Percentiles rank a stretch among this genome's conserved stretches.
Conservation (phyloP, 2,329 filamentous ascomycete species). For the Plectosphaerella sp. region DNA sequence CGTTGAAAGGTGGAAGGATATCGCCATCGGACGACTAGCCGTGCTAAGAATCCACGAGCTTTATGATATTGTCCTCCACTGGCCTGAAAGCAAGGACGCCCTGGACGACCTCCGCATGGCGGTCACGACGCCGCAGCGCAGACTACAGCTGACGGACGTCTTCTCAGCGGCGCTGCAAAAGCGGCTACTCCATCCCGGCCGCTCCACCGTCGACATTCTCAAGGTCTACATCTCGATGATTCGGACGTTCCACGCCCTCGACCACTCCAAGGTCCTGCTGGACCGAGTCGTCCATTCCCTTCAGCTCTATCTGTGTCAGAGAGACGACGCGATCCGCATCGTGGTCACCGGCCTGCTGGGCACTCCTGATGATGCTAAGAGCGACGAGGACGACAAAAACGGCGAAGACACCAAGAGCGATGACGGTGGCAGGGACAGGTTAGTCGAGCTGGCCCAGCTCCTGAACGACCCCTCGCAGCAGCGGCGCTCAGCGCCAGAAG, state of each 20-base stretch:
- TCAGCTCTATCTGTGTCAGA: constrained; percentile 70
- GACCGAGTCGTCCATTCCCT: constrained; percentile 70
- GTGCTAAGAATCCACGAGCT: constrained; percentile 65
- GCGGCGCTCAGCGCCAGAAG: constrained; percentile 47
- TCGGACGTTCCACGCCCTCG: constrained; percentile 68
- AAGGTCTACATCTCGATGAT: constrained; percentile 78
- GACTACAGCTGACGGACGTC: constrained; percentile 63
- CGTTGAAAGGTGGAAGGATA: constrained; percentile 66
- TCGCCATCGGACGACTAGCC: constrained; percentile 64
- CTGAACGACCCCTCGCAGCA: constrained; percentile 58
- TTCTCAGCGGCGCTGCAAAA: constrained; percentile 64
- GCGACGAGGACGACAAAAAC: constrained; percentile 34
- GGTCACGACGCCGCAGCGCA: constrained; percentile 63
- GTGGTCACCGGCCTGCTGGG: constrained; percentile 72
- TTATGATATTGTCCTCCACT: constrained; percentile 74
- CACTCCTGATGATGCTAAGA: constrained; percentile 44
- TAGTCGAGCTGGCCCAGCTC: constrained; percentile 63
- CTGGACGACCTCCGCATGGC: constrained; percentile 70
- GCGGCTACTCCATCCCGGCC: constrained; percentile 68
- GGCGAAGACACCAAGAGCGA: constrained; percentile 34
- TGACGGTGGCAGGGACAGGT: constrained; percentile 26
- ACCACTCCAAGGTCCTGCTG: constrained; percentile 72
- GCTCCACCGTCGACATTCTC: constrained; percentile 71
- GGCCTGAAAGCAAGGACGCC: constrained; percentile 67
- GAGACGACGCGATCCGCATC: constrained; percentile 73